Evolutionary conservation across 805 yeast genomes (phyloP).

Genomic region (Metschnikowia rubicola): DNA sequence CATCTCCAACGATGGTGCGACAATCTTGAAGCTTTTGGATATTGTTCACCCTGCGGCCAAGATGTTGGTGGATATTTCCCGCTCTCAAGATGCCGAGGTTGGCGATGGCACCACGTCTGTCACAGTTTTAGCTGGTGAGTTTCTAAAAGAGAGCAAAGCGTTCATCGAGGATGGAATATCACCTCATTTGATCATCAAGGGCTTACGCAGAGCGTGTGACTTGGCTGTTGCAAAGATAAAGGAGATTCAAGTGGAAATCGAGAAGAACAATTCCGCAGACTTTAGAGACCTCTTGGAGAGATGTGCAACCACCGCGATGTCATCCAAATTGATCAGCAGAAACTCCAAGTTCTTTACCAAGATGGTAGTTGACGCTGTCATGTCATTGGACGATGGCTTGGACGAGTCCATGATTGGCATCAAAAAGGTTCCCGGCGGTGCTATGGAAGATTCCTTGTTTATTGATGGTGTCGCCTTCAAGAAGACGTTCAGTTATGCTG

Average conservation of each 20-base stretch:
- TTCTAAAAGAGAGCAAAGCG: conserved; percentile 82
- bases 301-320: conserved; percentile 97
- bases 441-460: conserved; percentile 87
- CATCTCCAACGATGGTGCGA: conserved; percentile 97
- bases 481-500: conserved; percentile 96
- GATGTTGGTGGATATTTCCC: conserved; percentile 87
- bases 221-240: conserved; percentile 70
- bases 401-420: conserved; percentile 91
- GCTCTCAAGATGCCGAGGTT: conserved; percentile 96
- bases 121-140: conserved; percentile 89
- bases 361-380: conserved; percentile 95
- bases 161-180: conserved; percentile 97
- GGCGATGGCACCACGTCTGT: conserved; percentile 99
- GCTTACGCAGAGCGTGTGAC: conserved; percentile 77
- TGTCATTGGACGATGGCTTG: conserved; percentile 77
- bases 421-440: conserved; percentile 93
- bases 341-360: conserved; percentile 88
- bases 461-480: conserved; percentile 95
- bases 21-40: conserved; percentile 85
- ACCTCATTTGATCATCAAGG: conserved; percentile 82
- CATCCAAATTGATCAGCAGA: conserved; percentile 84
- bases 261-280: conserved; percentile 46
- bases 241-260: conserved; percentile 72
- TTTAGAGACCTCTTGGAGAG: conserved; percentile 77
- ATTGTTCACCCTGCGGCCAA: conserved; percentile 99